Evolutionary conservation across 176 grass and related monocot species (phyloP).

Genomic region (Stipa capillata): DNA sequence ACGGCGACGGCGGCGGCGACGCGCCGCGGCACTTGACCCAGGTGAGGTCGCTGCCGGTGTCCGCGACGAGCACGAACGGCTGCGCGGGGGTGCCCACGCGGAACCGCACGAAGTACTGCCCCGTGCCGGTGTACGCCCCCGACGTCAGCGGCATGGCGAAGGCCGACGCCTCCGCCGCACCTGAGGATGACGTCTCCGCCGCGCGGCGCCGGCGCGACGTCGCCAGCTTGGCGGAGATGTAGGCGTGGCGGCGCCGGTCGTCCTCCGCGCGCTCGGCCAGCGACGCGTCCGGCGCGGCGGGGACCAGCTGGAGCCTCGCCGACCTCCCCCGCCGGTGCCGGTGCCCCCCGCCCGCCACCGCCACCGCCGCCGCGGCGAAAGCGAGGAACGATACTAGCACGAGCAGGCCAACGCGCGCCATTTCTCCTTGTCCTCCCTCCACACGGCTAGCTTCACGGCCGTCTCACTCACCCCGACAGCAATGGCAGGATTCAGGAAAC

Average conservation of each 20-base stretch:
- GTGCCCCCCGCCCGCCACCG: background rate
- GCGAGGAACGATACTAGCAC: background rate
- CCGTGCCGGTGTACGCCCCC: constrained; percentile 66
- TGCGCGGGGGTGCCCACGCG: constrained; percentile 86
- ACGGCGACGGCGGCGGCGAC: background rate
- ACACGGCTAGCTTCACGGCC: background rate
- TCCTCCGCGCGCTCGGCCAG: constrained; percentile 2
- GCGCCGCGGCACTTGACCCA: constrained; percentile 70
- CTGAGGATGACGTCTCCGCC: background rate
- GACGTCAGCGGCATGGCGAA: constrained; percentile 75
- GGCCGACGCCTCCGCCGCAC: constrained; percentile 17
- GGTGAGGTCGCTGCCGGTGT: constrained; percentile 98
- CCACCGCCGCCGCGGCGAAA: background rate
- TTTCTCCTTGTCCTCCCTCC: background rate
- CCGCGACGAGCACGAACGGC: constrained; percentile 64
- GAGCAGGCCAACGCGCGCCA: background rate
- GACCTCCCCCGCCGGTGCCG: background rate
- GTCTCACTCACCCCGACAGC: no score
- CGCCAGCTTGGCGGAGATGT: constrained; percentile 18
- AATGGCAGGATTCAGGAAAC: background rate
- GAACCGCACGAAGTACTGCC: constrained; percentile 81
- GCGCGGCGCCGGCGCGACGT: background rate
- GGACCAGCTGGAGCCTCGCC: background rate
- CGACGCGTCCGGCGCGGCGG: constrained; percentile 10
- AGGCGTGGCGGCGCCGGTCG: constrained; percentile 28